A percentile compares a stretch with the other conserved stretches of the same genome.
These are phyloP conservation scores for Melampsora abietis-canadensis DNA, from an alignment of 1,284 basidiomycete genomes.

Conservation along the genomic window DNA sequence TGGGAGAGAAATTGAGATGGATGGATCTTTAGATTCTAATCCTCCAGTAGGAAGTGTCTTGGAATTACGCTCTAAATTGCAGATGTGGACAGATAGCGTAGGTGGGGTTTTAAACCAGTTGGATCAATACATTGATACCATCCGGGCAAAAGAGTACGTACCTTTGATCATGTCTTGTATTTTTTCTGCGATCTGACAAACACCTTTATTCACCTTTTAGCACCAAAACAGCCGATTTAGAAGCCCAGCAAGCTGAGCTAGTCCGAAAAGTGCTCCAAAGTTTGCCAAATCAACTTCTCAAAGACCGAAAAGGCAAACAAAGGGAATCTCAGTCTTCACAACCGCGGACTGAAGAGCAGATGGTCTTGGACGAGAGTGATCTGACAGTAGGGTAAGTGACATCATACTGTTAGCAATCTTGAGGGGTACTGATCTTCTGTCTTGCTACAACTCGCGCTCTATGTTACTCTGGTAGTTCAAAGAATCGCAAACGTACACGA, in stretches of 20 bases:
- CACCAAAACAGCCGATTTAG: constrained; percentile 53
- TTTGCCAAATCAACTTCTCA: constrained; percentile 74
- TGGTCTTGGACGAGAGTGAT: no score
- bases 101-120: constrained; percentile 15
- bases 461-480: no score
- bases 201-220: not conserved
- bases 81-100: constrained; percentile 11
- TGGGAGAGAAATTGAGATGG: constrained; percentile 21
- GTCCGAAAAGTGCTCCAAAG: constrained; percentile 80
- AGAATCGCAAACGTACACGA: no score
- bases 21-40: not conserved
- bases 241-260: constrained; percentile 88
- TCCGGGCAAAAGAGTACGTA: constrained; percentile 31
- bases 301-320: constrained; percentile 52
- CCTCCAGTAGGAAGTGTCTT: not conserved
- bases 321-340: no score
- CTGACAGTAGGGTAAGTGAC: no score
- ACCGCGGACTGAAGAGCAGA: no score
- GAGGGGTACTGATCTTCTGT: no score
- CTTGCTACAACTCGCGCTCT: no score
- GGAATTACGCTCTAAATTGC: constrained; percentile 6
- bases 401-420: no score
- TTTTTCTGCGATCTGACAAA: not conserved
- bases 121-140: constrained; percentile 23
- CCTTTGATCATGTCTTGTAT: not conserved